Percentiles rank a stretch among this genome's conserved stretches.
Evolutionary conservation across 2,329 filamentous ascomycete species (phyloP).

Genomic region (Lasiodiplodia hormozganensis): DNA sequence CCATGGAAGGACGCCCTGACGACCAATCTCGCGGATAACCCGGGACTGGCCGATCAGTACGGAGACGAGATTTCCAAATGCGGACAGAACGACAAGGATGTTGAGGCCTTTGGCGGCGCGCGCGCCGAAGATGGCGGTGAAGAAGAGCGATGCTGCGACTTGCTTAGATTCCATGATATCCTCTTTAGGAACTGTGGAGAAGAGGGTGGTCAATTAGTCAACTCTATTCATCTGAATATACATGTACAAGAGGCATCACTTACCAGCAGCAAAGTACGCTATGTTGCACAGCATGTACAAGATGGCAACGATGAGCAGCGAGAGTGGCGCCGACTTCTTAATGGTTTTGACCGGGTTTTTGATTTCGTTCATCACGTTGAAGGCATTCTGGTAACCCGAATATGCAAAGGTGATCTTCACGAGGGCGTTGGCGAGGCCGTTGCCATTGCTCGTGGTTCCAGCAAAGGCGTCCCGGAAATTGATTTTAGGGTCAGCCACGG

Average conservation of each 20-base stretch:
- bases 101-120: slow-evolving; percentile 56
- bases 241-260: slow-evolving; percentile 38
- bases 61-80: slow-evolving; percentile 72
- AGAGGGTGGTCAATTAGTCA: slow-evolving; percentile 40
- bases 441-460: slow-evolving; percentile 39
- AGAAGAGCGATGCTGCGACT: slow-evolving; percentile 72
- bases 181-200: slow-evolving; percentile 63
- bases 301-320: slow-evolving; percentile 66
- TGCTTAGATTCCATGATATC: slow-evolving; percentile 72
- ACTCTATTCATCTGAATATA: slow-evolving; percentile 6
- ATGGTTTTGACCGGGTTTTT: slow-evolving; percentile 68
- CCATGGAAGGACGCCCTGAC: slow-evolving; percentile 74
- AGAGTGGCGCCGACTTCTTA: slow-evolving; percentile 65
- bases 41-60: slow-evolving; percentile 41
- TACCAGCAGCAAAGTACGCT: slow-evolving; percentile 65
- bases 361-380: slow-evolving; percentile 44
- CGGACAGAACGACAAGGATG: slow-evolving; percentile 70
- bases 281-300: slow-evolving; percentile 72
- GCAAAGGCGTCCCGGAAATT: slow-evolving; percentile 41
- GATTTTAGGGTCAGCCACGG: slow-evolving; percentile 36
- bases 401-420: slow-evolving; percentile 44
- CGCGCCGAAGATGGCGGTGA: slow-evolving; percentile 67
- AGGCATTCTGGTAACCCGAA: slow-evolving; percentile 41
- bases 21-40: slow-evolving; percentile 42
- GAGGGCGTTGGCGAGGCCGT: slow-evolving; percentile 40